phyloP scores from a whole-genome alignment of 768 basidiomycete genomes.

The Inosperma sp. region DNA sequence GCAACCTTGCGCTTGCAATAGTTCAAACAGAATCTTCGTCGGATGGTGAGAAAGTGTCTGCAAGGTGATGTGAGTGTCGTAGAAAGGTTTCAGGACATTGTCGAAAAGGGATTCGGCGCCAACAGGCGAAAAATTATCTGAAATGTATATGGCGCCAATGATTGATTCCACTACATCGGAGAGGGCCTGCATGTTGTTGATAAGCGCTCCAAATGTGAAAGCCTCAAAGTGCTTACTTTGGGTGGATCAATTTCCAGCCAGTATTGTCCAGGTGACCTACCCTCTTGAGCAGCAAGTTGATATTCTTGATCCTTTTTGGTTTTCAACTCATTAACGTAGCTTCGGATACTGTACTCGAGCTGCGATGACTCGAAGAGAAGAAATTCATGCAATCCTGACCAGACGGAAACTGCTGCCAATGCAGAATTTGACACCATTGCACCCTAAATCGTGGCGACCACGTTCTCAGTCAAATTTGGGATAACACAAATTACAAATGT shows the following conservation, averaged over 20 bases:
- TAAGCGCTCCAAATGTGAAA: neutral
- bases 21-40: slow-evolving; percentile 67
- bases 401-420: slow-evolving; percentile 71
- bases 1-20: slow-evolving; percentile 69
- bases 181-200: slow-evolving; percentile 47
- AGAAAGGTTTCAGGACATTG: slow-evolving; percentile 69
- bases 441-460: slow-evolving; percentile 40
- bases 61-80: slow-evolving; percentile 67
- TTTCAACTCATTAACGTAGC: slow-evolving; percentile 49
- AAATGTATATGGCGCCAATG: slow-evolving; percentile 74
- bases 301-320: slow-evolving; percentile 46
- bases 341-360: slow-evolving; percentile 45
- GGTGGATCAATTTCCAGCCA: slow-evolving; percentile 77
- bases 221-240: slow-evolving; percentile 45
- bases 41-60: slow-evolving; percentile 74
- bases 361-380: slow-evolving; percentile 54
- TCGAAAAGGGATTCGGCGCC: slow-evolving; percentile 66
- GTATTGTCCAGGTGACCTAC: slow-evolving; percentile 58
- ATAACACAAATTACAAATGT: slow-evolving; percentile 5
- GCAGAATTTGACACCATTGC: slow-evolving; percentile 84
- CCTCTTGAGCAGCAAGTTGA: slow-evolving; percentile 42
- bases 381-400: slow-evolving; percentile 58
- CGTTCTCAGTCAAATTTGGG: slow-evolving; percentile 9
- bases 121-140: slow-evolving; percentile 59
- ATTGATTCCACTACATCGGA: slow-evolving; percentile 80